Evolutionary conservation across 352 stramenopile species (phyloP).

Genomic region (Phytophthora megakarya): DNA sequence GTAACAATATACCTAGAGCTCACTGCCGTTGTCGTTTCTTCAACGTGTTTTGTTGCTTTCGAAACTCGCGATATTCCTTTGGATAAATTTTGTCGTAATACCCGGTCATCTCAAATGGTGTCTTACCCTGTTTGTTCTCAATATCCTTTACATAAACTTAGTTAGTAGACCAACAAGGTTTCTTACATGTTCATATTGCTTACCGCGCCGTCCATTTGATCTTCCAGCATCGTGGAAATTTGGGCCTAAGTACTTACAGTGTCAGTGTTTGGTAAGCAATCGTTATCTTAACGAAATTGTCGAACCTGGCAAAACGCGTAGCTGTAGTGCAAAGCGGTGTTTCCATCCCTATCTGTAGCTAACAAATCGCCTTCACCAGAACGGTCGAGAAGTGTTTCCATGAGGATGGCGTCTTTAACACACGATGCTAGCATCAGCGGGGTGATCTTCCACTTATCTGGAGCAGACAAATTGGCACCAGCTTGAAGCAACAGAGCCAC

Average conservation of each 20-base stretch:
- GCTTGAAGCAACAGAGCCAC: constrained; percentile 40
- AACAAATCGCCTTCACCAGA: constrained; percentile 30
- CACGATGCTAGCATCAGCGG: constrained; percentile 63
- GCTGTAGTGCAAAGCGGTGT: constrained; percentile 66
- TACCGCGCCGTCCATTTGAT: constrained; percentile 42
- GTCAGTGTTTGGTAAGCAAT: background rate
- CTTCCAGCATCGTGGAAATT: constrained; percentile 51
- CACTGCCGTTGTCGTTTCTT: constrained; percentile 5
- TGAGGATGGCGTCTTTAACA: constrained; percentile 34
- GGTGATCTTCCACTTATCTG: constrained; percentile 66
- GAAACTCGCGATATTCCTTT: constrained; percentile 31
- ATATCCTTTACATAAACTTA: constrained; percentile 42
- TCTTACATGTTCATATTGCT: background rate
- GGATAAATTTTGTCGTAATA: constrained; percentile 51
- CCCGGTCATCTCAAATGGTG: constrained; percentile 51
- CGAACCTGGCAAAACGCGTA: constrained; percentile 67
- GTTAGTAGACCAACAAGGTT: background rate
- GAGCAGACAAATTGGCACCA: constrained; percentile 24
- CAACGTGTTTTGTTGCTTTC: constrained; percentile 13
- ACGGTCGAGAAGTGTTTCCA: constrained; percentile 47
- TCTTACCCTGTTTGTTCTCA: constrained; percentile 44
- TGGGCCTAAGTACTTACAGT: constrained; percentile 23
- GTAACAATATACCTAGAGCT: constrained; percentile 26
- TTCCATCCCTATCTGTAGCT: constrained; percentile 45
- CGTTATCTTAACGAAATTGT: background rate